Evolutionary conservation across 2,329 filamentous ascomycete species (phyloP).

Genomic region (Pyrenophora seminiperda): DNA sequence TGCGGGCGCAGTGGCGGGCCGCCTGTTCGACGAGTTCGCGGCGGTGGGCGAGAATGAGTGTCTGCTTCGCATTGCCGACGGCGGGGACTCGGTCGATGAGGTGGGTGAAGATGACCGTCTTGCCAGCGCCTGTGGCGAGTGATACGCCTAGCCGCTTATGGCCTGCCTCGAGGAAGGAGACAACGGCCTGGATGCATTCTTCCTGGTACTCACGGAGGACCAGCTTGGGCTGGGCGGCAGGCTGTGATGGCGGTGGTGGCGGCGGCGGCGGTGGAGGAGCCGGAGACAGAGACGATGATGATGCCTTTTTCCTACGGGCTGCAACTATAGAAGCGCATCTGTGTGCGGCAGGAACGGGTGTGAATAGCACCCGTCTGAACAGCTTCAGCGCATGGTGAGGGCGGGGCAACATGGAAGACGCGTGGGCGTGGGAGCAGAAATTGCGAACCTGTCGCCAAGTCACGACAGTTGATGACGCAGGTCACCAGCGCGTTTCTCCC

Average conservation of each 20-base stretch:
- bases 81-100: conserved; percentile 78
- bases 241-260: conserved; percentile 12
- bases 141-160: conserved; percentile 83
- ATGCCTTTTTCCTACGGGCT: not conserved
- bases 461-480: conserved; percentile 26
- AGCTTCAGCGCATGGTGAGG: conserved; percentile 38
- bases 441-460: conserved; percentile 30
- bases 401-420: conserved; percentile 41
- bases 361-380: conserved; percentile 18
- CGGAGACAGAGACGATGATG: not conserved
- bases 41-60: conserved; percentile 89
- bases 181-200: conserved; percentile 84
- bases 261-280: conserved; percentile 8
- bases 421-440: conserved; percentile 7
- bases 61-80: conserved; percentile 67
- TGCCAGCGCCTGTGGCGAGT: conserved; percentile 84
- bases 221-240: conserved; percentile 49
- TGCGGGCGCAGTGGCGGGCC: conserved; percentile 76
- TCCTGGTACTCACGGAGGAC: conserved; percentile 83
- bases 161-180: conserved; percentile 70
- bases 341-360: conserved; percentile 6
- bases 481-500: not conserved
- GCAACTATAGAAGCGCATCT: conserved; percentile 28
- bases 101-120: conserved; percentile 97
- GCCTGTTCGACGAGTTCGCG: conserved; percentile 95